Evolutionary conservation across 1,284 basidiomycete species (phyloP).

Genomic region (Marasmius oreades): DNA sequence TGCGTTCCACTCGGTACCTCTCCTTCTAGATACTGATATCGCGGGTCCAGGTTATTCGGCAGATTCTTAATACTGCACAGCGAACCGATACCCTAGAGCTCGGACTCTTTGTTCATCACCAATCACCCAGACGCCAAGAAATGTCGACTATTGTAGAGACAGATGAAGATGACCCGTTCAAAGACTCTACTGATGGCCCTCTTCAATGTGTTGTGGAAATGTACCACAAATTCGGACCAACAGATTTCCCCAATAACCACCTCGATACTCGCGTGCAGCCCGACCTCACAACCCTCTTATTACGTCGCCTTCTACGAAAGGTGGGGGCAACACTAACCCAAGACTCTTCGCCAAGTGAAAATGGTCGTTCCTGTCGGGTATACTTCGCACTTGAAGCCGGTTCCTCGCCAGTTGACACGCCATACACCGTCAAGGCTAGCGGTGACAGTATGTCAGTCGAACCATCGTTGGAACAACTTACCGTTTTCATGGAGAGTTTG

Average conservation of each 20-base stretch:
- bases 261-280: constrained; percentile 43
- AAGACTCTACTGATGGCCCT: constrained; percentile 20
- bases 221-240: constrained; percentile 31
- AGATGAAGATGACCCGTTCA: constrained; percentile 16
- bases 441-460: constrained; percentile 49
- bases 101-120: constrained; percentile 66
- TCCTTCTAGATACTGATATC: constrained; percentile 15
- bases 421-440: constrained; percentile 38
- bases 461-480: constrained; percentile 74
- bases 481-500: constrained; percentile 75
- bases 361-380: constrained; percentile 53
- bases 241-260: constrained; percentile 20
- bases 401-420: constrained; percentile 32
- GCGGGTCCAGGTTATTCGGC: constrained; percentile 69
- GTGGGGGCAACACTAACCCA: constrained; percentile 58
- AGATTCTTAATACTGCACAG: constrained; percentile 68
- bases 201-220: constrained; percentile 34
- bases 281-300: constrained; percentile 56
- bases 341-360: constrained; percentile 36
- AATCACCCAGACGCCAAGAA: constrained; percentile 18
- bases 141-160: constrained; percentile 14
- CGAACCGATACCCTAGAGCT: constrained; percentile 85
- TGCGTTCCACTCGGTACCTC: constrained; percentile 39
- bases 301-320: constrained; percentile 64
- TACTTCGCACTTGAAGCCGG: constrained; percentile 54